Evolutionary conservation across 768 basidiomycete genomes (phyloP), one percentile per base, ranked within the genome.

Genomic region (Clavaria fumosa): DNA sequence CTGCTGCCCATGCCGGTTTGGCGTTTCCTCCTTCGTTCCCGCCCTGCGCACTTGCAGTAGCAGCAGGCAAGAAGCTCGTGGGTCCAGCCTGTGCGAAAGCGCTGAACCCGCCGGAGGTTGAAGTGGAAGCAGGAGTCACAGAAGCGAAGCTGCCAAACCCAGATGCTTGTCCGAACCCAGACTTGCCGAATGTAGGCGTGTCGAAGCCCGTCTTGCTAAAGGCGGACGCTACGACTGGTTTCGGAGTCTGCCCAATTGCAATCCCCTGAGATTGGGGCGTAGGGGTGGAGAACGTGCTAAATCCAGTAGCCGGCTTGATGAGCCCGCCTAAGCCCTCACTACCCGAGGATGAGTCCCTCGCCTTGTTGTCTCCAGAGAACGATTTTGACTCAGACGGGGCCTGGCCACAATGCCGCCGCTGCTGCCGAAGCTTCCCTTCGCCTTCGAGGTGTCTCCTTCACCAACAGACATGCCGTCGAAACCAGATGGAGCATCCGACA

Each of bases 391-490:
- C n/a, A 37, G 24, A 39, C 41, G 41, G 1, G 42, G n/a, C n/a
- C n/a, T n/a, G n/a, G n/a, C n/a, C n/a, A n/a, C n/a, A n/a, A n/a
- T n/a, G n/a, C n/a, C n/a, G n/a, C n/a, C n/a, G n/a, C n/a, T n/a
- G n/a, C n/a, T n/a, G n/a, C n/a, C n/a, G n/a, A n/a, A n/a, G n/a
- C n/a, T n/a, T n/a, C n/a, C n/a, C n/a, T n/a, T n/a, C n/a, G n/a
- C n/a, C n/a, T n/a, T n/a, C n/a, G n/a, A n/a, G n/a, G n/a, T n/a
- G n/a, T n/a, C n/a, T n/a, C n/a, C n/a, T n/a, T n/a, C 27, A 23
- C 60, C 57, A 11, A 61, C 47, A 9, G 58, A 58, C 1, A 62
- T 23, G 7, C 49, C 51, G 32, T 47, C 53, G n/a, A 61, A 42
- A 12, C 54, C 40, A 4, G 60, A 50, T 5, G 43, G 39, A 2